These are phyloP conservation scores for Nannochloropsis gaditana DNA, from an alignment of 108 stramenopile genomes.

Conservation along the genomic window DNA sequence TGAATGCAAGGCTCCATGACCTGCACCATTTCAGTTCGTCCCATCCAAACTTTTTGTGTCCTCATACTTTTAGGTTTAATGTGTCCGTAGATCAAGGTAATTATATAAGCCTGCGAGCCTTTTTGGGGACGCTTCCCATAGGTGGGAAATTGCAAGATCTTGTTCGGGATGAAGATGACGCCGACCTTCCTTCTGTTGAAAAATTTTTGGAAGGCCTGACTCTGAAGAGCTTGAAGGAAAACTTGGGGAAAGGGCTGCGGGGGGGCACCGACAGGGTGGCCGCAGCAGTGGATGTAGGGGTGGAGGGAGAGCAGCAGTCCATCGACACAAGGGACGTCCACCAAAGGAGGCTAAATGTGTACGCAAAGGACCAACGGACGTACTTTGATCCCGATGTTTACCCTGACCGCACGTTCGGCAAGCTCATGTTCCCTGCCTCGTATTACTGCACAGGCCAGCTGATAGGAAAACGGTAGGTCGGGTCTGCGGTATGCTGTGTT, in stretches of 20 bases:
- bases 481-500: too few species aligned
- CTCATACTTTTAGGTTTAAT: background rate
- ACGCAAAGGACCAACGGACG: background rate
- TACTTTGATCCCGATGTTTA: background rate
- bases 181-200: constrained; percentile 16
- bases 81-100: background rate
- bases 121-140: background rate
- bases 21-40: too few species aligned
- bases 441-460: background rate
- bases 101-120: background rate
- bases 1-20: too few species aligned
- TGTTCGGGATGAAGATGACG: background rate
- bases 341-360: background rate
- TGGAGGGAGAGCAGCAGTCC: background rate
- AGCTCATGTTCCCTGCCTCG: background rate
- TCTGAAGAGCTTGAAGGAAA: background rate
- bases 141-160: background rate
- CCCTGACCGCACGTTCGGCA: background rate
- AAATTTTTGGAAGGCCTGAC: background rate
- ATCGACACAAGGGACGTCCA: background rate
- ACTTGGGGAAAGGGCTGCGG: background rate
- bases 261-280: background rate
- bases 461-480: background rate
- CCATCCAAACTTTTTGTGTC: background rate
- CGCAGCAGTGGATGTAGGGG: background rate